Evolutionary conservation across 2,329 filamentous ascomycete species (phyloP).

Genomic region (Penicillium sp.): DNA sequence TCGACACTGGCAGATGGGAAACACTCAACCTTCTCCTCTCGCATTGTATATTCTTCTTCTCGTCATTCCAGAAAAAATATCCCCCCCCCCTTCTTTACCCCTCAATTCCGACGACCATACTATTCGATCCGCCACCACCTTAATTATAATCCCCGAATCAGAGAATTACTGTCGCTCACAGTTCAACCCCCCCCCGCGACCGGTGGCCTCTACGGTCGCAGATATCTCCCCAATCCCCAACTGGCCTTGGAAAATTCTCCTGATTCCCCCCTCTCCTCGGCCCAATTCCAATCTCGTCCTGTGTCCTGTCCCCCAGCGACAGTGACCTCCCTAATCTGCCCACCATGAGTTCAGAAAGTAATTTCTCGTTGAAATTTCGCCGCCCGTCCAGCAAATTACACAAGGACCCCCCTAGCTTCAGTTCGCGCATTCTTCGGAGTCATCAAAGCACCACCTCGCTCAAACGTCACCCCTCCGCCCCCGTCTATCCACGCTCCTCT

Average conservation of each 20-base stretch:
- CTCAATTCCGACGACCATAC: background rate
- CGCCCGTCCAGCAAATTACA: constrained; percentile 51
- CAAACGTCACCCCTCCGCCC: constrained; percentile 55
- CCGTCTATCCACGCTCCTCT: constrained; percentile 52
- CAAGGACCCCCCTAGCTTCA: constrained; percentile 53
- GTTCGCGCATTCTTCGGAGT: constrained; percentile 49
- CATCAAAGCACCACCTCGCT: constrained; percentile 52
- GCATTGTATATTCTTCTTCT: background rate
- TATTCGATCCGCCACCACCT: background rate
- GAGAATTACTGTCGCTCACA: background rate
- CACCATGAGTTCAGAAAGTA: constrained; percentile 45
- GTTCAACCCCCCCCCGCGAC: constrained; percentile 1
- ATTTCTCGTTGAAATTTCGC: constrained; percentile 48
- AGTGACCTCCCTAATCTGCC: constrained; percentile 23
- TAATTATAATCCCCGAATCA: background rate
- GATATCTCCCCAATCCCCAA: constrained; percentile 15
- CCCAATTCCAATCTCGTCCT: constrained; percentile 34
- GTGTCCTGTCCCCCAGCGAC: constrained; percentile 31
- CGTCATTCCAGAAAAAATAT: constrained; percentile 1
- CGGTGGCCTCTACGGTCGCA: constrained; percentile 8
- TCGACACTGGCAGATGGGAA: background rate
- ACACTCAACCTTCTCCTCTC: background rate
- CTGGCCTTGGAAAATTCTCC: constrained; percentile 30
- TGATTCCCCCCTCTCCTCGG: constrained; percentile 32
- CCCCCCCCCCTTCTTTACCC: background rate